Evolutionary conservation across 495 filamentous ascomycete genomes (phyloP).

Genomic region (Sporormia fimetaria): DNA sequence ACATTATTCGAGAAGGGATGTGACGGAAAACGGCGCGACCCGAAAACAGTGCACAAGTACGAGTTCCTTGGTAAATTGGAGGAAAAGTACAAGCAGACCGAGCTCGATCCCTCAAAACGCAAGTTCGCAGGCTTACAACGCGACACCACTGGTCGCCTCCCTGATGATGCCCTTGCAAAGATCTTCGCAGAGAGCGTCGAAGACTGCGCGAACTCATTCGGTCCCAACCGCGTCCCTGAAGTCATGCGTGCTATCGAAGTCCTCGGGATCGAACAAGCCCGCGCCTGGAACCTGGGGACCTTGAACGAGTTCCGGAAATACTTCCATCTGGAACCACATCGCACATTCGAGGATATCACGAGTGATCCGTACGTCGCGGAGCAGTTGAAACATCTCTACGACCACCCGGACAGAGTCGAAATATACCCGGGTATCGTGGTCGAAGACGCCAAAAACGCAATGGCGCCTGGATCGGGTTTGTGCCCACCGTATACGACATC

Average conservation of each 20-base stretch:
- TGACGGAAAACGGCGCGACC: conserved; percentile 29
- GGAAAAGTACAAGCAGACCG: conserved; percentile 29
- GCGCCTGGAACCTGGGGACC: conserved; percentile 70
- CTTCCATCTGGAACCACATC: conserved; percentile 62
- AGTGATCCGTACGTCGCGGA: conserved; percentile 61
- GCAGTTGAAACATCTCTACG: conserved; percentile 63
- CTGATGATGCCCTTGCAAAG: conserved; percentile 51
- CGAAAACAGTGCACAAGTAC: conserved; percentile 10
- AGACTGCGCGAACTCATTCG: conserved; percentile 44
- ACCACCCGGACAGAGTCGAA: conserved; percentile 68
- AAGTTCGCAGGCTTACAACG: conserved; percentile 48
- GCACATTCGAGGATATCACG: conserved; percentile 79
- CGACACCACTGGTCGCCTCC: conserved; percentile 45
- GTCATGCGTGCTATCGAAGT: conserved; percentile 69
- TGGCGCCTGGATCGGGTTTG: conserved; percentile 68
- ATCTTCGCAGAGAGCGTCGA: conserved; percentile 46
- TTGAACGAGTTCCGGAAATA: conserved; percentile 81
- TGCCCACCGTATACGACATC: conserved; percentile 74
- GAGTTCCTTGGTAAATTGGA: conserved; percentile 27
- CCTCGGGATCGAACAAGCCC: conserved; percentile 73
- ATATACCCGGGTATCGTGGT: conserved; percentile 73
- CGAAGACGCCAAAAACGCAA: conserved; percentile 64
- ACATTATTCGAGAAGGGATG: too few species aligned
- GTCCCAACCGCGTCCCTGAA: conserved; percentile 62
- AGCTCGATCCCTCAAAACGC: conserved; percentile 35